Conservation (phyloP, 345 rosid genomes). For the Excoecaria agallocha region DNA sequence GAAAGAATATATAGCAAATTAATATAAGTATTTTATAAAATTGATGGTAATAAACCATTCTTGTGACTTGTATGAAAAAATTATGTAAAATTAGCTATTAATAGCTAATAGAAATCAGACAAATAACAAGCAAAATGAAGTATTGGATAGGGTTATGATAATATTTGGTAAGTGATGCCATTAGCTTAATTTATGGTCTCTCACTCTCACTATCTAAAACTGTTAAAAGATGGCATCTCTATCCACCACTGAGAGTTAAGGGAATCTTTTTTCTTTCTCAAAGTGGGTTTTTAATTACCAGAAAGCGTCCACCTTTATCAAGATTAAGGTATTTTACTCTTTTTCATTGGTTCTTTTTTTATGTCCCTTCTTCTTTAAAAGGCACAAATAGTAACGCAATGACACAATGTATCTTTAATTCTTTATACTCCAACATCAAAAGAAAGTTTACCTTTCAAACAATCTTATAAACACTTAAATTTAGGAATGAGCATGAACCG, state of each 20-base stretch:
- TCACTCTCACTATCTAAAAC: not conserved
- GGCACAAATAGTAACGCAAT: not conserved
- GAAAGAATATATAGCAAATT: too few species aligned
- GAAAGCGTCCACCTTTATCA: not conserved
- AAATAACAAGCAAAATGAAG: too few species aligned
- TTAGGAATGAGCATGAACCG: too few species aligned
- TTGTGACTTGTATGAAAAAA: too few species aligned
- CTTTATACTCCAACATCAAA: too few species aligned
- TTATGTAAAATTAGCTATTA: too few species aligned
- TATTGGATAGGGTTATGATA: too few species aligned
- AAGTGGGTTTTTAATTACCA: not conserved
- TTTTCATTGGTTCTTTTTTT: not conserved
- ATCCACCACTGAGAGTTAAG: not conserved
- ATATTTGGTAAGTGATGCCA: not conserved
- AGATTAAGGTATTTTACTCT: not conserved
- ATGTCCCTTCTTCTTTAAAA: not conserved
- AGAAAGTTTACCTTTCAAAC: too few species aligned
- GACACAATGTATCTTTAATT: not conserved
- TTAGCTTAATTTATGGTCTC: not conserved
- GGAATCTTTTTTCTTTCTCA: constrained; percentile 2
- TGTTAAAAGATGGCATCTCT: not conserved
- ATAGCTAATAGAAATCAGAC: too few species aligned
- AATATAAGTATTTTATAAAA: too few species aligned
- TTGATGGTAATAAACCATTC: too few species aligned
- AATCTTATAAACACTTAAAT: too few species aligned